Evolutionary conservation across 176 grass and related monocot species (phyloP), one percentile per base, ranked within the genome.

Genomic region (Musa beccarii): DNA sequence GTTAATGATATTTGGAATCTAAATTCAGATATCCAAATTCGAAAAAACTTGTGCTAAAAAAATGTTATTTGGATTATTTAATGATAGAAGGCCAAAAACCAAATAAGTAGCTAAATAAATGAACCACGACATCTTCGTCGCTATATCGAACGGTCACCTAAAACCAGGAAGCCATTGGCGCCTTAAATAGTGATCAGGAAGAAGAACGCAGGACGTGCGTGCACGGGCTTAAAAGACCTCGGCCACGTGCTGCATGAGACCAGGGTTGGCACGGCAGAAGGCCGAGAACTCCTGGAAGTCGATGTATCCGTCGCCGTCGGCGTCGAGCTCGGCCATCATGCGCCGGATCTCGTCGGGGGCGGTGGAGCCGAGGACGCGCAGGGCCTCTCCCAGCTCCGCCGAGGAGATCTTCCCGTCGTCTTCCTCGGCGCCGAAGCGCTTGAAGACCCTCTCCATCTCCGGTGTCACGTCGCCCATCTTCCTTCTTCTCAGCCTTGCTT

Each of bases 261-360:
- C 72, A 8, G 52, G 20, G 72, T 74, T 74, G 23, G 51, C 72
- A 11, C 24, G 53, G 72, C 72, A 74, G 72, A 74, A 74, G 52
- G 72, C 72, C 11, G 72, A 52, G 72, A 28, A 74, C 72, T 74
- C 53, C 20, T 56, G 9, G 72, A 55, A 74, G 53, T 74, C 72
- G 53, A 74, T 74, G 52, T 74, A 55, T 52, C 72, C 72, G 52
- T 74, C 72, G 20, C 72, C 72, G 20, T 74, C 72, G 52, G 72
- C 34, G 52, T 74, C 72, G 24, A 74, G 13, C 72, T 74, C 72
- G 10, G 53, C 52, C 11, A 74, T n/a, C 72, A 74, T 74, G 17
- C 72, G 52, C 20, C 25, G 72, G 53, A 74, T 56, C 53, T 74
- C 72, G 52, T 74, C 72, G 52, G n/a, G 16, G 21, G 72, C 28